A percentile compares a stretch with the other conserved stretches of the same genome.
Conservation (phyloP, 305 asterid genomes). For the Rubia balearica region DNA sequence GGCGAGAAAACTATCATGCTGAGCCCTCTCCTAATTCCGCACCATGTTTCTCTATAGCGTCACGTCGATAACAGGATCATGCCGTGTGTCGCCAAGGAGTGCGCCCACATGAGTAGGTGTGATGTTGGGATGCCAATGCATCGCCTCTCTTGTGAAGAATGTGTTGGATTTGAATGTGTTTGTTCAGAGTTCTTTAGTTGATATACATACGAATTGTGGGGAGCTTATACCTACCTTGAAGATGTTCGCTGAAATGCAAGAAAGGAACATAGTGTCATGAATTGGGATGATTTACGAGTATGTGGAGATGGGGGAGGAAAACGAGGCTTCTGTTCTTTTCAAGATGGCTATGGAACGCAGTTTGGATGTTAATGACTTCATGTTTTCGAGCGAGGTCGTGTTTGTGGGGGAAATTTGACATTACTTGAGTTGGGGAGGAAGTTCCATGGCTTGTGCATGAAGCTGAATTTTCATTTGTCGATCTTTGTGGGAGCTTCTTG, state of each 20-base stretch:
- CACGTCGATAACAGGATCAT: slow-evolving; percentile 47
- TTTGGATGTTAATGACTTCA: slow-evolving; percentile 61
- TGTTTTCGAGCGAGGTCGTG: slow-evolving; percentile 62
- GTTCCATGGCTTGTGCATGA: slow-evolving; percentile 64
- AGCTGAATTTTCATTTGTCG: slow-evolving; percentile 40
- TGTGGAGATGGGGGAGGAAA: slow-evolving; percentile 51
- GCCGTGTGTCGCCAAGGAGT: slow-evolving; percentile 58
- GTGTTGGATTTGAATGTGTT: slow-evolving; percentile 49
- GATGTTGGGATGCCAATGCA: slow-evolving; percentile 48
- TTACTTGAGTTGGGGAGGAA: slow-evolving; percentile 65
- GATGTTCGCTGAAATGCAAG: slow-evolving; percentile 77
- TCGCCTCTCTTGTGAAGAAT: slow-evolving; percentile 41
- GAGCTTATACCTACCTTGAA: slow-evolving; percentile 41
- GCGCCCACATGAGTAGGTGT: slow-evolving; percentile 33
- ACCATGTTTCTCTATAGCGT: slow-evolving; percentile 35
- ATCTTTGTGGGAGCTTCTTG: slow-evolving; percentile 64
- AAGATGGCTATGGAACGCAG: slow-evolving; percentile 48
- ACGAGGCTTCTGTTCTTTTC: slow-evolving; percentile 58
- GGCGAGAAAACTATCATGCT: too few species aligned
- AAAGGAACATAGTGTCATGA: slow-evolving; percentile 72
- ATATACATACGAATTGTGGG: slow-evolving; percentile 73
- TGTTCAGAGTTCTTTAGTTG: slow-evolving; percentile 67
- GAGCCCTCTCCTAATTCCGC: slow-evolving; percentile 42
- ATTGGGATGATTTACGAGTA: slow-evolving; percentile 74
- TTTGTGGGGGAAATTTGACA: slow-evolving; percentile 75